A percentile compares a stretch with the other conserved stretches of the same genome.
Evolutionary conservation across 352 stramenopile genomes (phyloP).

Genomic region (Globisporangium nagaii): DNA sequence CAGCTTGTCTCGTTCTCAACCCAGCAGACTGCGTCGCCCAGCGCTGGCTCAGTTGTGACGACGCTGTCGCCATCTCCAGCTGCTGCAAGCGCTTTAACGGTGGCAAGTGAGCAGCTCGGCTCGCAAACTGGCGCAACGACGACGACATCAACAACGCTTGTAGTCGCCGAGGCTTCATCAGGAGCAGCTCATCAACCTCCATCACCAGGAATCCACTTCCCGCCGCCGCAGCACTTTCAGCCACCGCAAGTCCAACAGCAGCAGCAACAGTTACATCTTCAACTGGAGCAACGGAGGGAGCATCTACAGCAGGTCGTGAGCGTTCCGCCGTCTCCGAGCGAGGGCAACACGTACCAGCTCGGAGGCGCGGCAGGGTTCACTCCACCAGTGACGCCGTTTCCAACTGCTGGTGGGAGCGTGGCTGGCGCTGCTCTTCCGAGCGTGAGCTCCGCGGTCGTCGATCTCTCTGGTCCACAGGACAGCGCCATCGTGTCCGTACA

Average conservation of each 20-base stretch:
- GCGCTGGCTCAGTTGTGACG: neutral
- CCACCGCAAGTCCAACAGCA: constrained; percentile 2
- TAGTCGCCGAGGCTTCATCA: neutral
- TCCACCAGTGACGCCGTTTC: too few relatives aligned
- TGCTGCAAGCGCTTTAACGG: neutral
- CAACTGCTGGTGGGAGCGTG: too few relatives aligned
- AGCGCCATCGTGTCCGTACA: too few relatives aligned
- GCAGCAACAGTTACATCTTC: constrained; percentile 1
- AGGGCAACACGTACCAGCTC: too few relatives aligned
- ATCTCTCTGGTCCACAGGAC: too few relatives aligned
- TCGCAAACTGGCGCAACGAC: neutral
- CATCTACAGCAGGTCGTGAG: constrained; percentile 1
- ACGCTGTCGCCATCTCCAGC: neutral
- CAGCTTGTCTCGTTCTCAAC: neutral
- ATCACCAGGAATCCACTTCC: neutral
- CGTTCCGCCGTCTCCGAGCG: neutral
- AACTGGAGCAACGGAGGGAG: constrained; percentile 11
- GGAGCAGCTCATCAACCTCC: neutral
- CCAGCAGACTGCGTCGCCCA: too few relatives aligned
- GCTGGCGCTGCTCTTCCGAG: too few relatives aligned
- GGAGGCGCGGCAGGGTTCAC: too few relatives aligned
- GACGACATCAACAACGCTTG: neutral
- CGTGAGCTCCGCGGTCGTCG: too few relatives aligned
- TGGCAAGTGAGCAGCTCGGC: neutral
- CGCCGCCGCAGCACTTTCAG: neutral